Base-by-base conservation (phyloP, 805 yeast genomes). In the Candida schatavii region DNA sequence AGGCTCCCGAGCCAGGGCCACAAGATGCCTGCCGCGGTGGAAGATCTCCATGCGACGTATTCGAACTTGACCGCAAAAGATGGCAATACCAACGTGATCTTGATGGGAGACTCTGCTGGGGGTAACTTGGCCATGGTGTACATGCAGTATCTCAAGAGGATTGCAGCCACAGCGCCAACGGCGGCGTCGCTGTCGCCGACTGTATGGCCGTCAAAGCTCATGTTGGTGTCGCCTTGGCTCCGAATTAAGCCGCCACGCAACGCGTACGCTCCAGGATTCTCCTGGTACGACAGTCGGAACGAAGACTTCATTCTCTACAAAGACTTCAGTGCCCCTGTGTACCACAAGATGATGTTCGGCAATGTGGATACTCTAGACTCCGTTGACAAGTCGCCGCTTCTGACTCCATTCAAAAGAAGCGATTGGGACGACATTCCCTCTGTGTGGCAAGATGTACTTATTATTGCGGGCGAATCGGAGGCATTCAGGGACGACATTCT, bases 51-150 rank as follows among this genome's bases (percentile, higher is more conserved):
- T 25, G 54, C 47, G 1, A 57, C 66, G 2, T 64, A 68, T 45
- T 35, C 35, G 18, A 42, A 41, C 14, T 49, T 63, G 32, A 38
- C 44, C 19, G 42, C 55, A 20, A 34, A 39, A 0, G 61, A 51
- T 10, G 59, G 62, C 1, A 48, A 50, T 37, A 42, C 49, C 13
- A 66, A 67, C 36, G 53, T 70, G 14, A 55, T 57, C 10, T 50
- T 69, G 4, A 46, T 69, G 50, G 74, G 75, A 2, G 75, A 70
- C 47, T 67, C 73, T 1, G 74, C 74, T 7, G 75, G 75, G 19
- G 74, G 70, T 1, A 61, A 69, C 46, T 57, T 70, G 46, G 50
- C 59, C 11, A 46, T 68, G 18, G 52, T 53, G n/a, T 61, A 57
- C 43, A 47, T 66, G n/a, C 64, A 66, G 40, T 54, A 46, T 33